Base-by-base conservation (phyloP, 1,284 basidiomycete species). In the Apiotrichum laibachii region DNA sequence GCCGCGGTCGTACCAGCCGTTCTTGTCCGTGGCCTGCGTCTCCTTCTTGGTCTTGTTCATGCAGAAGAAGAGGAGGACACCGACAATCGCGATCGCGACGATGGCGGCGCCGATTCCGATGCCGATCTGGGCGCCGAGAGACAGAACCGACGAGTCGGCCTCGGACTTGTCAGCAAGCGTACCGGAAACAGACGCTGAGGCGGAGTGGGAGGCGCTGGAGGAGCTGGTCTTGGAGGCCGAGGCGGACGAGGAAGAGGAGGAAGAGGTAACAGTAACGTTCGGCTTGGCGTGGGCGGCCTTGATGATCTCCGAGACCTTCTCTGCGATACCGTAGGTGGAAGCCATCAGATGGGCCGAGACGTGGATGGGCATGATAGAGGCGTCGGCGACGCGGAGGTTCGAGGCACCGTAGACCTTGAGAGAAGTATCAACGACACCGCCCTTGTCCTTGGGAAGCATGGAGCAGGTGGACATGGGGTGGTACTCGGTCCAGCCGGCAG, bases 321-420 rank as follows among this genome's bases (percentile, higher is more conserved):
- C 87, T 5, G 86, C 87, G 44, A 88, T 77, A 37, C 86, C 88
- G 69, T 88, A 91, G 1, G 84, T 82, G 10, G 85, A 63, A 10
- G 70, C 72, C 76, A 79, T 79, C 53, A 73, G 62, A 64, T 80
- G 78, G 0, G 77, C 73, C 2, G 76, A 75, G 39, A 80, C 57
- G 22, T 80, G 75, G 11, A 81, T 67, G 4, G 81, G 81, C 50
- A 80, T 72, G 67, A 82, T 76, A 7, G 77, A 80, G 31, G 79
- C 66, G 67, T 82, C 81, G 50, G 79, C 71, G 48, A 79, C 76
- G 51, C 77, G 67, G n/a, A 84, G 62, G 72, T 84, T 84, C 62
- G 64, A 60, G 7, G 83, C 80, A 33, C 86, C 86, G 72, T 88
- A 86, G 10, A 88, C 86, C 66, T 79, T 79, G 44, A 88, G 76